Percentiles rank a stretch among this genome's conserved stretches.
These are phyloP conservation scores for Leccinum broughii DNA, from an alignment of 768 basidiomycete genomes.

Conservation along the genomic window DNA sequence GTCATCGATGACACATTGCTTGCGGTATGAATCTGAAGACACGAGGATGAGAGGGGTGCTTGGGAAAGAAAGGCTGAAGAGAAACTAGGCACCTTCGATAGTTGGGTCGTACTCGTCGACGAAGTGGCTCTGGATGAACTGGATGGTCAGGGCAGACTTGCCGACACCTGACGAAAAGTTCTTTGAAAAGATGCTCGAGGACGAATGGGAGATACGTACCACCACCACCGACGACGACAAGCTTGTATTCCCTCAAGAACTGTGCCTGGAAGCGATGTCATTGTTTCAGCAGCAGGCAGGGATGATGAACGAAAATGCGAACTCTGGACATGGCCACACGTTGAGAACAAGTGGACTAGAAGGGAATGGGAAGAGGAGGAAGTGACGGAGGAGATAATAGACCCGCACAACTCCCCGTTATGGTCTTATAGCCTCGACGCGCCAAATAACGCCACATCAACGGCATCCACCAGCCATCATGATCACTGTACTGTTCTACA, in stretches of 20 bases:
- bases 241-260: slow-evolving; percentile 96
- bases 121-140: slow-evolving; percentile 96
- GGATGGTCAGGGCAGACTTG: slow-evolving; percentile 94
- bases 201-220: slow-evolving; percentile 52
- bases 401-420: slow-evolving; percentile 7
- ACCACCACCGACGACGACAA: slow-evolving; percentile 98
- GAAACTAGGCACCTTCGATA: slow-evolving; percentile 68
- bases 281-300: not conserved
- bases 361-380: slow-evolving; percentile 1
- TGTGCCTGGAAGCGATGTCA: slow-evolving; percentile 54
- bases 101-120: slow-evolving; percentile 95
- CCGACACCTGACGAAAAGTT: slow-evolving; percentile 40
- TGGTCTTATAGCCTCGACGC: slow-evolving; percentile 13
- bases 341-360: not conserved
- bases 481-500: not conserved
- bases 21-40: slow-evolving; percentile 85
- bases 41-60: slow-evolving; percentile 1
- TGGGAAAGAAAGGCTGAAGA: not conserved
- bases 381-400: slow-evolving; percentile 9
- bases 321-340: slow-evolving; percentile 5
- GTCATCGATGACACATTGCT: slow-evolving; percentile 97
- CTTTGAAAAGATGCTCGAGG: not conserved
- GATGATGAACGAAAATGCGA: not conserved
- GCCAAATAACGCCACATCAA: slow-evolving; percentile 31
- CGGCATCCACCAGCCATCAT: not conserved